phyloP scores from a whole-genome alignment of 2,329 filamentous ascomycete genomes.

The Sporothrix globosa region DNA sequence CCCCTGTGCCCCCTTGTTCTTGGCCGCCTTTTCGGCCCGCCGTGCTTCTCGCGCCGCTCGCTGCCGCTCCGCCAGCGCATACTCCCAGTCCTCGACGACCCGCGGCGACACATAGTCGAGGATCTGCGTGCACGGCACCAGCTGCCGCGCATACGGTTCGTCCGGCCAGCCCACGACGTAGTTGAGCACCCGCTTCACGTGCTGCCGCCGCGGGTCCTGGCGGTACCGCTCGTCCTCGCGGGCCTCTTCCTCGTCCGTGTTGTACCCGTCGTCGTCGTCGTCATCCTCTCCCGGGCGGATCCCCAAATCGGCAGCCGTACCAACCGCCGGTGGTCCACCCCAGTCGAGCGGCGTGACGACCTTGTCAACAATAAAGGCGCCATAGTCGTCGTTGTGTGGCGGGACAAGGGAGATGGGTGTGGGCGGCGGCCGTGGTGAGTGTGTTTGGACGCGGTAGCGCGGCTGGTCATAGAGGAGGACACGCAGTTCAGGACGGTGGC shows the following conservation, averaged over 20 bases:
- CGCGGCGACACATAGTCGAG: conserved; percentile 63
- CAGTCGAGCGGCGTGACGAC: conserved; percentile 50
- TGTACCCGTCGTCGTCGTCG: conserved; percentile 4
- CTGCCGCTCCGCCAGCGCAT: conserved; percentile 50
- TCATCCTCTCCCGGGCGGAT: neutral
- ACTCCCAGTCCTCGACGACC: conserved; percentile 62
- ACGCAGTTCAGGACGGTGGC: conserved; percentile 37
- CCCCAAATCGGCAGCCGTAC: neutral
- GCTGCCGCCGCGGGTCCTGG: conserved; percentile 39
- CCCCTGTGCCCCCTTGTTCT: neutral
- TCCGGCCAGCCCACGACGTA: conserved; percentile 62
- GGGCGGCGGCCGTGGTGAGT: conserved; percentile 50
- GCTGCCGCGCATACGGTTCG: conserved; percentile 50
- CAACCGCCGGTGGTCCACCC: neutral
- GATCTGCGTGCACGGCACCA: conserved; percentile 53
- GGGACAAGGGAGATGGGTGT: conserved; percentile 52
- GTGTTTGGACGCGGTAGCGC: conserved; percentile 51
- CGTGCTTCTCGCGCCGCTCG: conserved; percentile 31
- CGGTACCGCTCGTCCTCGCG: conserved; percentile 18
- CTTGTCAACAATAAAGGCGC: conserved; percentile 60
- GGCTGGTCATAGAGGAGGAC: conserved; percentile 43
- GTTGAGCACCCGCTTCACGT: conserved; percentile 49
- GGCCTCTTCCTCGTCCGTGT: conserved; percentile 27
- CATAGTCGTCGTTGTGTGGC: conserved; percentile 53
- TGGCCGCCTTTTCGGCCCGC: neutral